Conservation (phyloP, 441 rosid genomes). For the Breynia disticha region DNA sequence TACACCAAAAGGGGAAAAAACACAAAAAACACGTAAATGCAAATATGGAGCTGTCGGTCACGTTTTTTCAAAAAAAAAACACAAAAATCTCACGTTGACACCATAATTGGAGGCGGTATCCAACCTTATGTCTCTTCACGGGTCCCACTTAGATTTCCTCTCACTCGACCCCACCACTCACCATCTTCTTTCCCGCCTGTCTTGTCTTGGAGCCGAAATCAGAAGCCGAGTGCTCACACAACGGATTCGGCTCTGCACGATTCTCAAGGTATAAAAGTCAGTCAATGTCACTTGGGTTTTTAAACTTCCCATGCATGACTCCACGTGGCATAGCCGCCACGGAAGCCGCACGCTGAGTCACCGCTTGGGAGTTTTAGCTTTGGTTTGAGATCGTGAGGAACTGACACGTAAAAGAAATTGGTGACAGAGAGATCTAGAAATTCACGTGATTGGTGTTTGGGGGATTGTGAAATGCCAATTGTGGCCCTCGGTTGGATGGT, state of each 20-base stretch:
- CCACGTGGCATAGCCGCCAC: too few relatives aligned
- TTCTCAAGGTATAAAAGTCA: neutral
- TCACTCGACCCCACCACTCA: neutral
- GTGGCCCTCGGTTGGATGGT: neutral
- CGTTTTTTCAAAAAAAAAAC: too few relatives aligned
- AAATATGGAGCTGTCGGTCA: too few relatives aligned
- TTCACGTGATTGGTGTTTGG: neutral
- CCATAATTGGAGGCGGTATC: too few relatives aligned
- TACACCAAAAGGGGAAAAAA: too few relatives aligned
- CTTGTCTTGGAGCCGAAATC: neutral
- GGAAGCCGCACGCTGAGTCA: too few relatives aligned
- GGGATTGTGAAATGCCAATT: neutral
- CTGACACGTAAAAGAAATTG: neutral
- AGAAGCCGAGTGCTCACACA: neutral
- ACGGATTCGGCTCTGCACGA: neutral
- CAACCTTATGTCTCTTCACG: neutral
- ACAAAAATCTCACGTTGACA: too few relatives aligned
- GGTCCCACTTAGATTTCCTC: neutral
- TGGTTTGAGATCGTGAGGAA: neutral
- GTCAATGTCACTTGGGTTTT: too few relatives aligned
- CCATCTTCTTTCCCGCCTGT: conserved; percentile 1
- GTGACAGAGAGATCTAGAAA: neutral
- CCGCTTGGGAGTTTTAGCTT: too few relatives aligned
- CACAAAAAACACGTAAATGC: too few relatives aligned
- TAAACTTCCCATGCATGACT: too few relatives aligned